Evolutionary conservation across 768 basidiomycete genomes (phyloP).

Genomic region (Rhizopogon salebrosus): DNA sequence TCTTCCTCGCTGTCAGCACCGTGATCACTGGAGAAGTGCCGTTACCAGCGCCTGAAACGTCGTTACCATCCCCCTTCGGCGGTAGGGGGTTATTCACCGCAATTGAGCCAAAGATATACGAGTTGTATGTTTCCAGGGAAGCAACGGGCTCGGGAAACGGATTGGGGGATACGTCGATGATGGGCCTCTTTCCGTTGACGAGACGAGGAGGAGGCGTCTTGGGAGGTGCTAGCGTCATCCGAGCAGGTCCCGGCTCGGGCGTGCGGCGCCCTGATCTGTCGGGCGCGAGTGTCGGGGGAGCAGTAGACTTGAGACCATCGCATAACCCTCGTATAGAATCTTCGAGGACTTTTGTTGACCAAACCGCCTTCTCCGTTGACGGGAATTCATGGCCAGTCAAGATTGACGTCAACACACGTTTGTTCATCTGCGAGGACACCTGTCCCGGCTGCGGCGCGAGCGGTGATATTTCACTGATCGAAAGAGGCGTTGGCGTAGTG

Average conservation of each 20-base stretch:
- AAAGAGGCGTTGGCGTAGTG: conserved; percentile 11
- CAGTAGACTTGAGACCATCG: conserved; percentile 46
- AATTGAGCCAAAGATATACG: conserved; percentile 56
- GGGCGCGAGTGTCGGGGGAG: conserved; percentile 7
- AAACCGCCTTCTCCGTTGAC: conserved; percentile 53
- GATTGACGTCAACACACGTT: conserved; percentile 65
- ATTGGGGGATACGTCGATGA: conserved; percentile 55
- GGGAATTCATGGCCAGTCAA: conserved; percentile 78
- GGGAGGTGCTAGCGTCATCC: conserved; percentile 36
- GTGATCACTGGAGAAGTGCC: conserved; percentile 35
- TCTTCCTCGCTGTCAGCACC: conserved; percentile 58
- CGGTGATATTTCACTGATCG: conserved; percentile 30
- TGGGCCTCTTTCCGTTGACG: conserved; percentile 20
- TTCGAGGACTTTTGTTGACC: conserved; percentile 70
- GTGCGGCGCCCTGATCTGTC: conserved; percentile 31
- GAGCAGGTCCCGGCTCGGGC: conserved; percentile 32
- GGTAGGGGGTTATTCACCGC: conserved; percentile 43
- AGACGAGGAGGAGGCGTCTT: conserved; percentile 45
- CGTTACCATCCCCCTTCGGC: conserved; percentile 17
- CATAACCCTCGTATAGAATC: conserved; percentile 65
- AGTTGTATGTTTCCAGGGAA: conserved; percentile 55
- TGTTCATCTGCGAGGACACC: conserved; percentile 61
- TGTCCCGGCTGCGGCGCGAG: conserved; percentile 53
- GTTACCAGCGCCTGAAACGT: conserved; percentile 9
- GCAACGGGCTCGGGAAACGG: conserved; percentile 63